phyloP scores from a whole-genome alignment of 495 filamentous ascomycete genomes.

The Penicillium ucsense region DNA sequence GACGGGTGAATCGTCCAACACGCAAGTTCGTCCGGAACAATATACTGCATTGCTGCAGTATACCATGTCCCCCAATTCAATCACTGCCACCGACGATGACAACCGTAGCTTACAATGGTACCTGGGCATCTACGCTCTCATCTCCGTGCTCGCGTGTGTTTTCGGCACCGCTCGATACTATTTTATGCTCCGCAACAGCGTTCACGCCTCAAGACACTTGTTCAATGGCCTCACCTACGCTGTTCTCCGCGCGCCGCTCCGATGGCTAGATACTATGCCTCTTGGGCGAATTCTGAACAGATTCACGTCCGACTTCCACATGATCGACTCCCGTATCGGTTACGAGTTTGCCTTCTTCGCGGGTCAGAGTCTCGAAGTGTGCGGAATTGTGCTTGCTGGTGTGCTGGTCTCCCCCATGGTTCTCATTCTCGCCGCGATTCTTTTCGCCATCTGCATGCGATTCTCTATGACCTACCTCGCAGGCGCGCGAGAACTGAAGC shows the following conservation, averaged over 20 bases:
- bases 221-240: slow-evolving; percentile 55
- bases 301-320: slow-evolving; percentile 69
- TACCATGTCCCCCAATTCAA: slow-evolving; percentile 5
- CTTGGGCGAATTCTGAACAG: slow-evolving; percentile 70
- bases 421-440: slow-evolving; percentile 14
- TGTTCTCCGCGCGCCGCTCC: slow-evolving; percentile 58
- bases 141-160: slow-evolving; percentile 48
- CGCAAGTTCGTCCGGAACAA: slow-evolving; percentile 15
- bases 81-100: slow-evolving; percentile 2
- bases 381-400: slow-evolving; percentile 25
- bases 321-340: slow-evolving; percentile 55
- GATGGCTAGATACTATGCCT: slow-evolving; percentile 77
- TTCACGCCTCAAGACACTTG: slow-evolving; percentile 53
- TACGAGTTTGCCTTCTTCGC: slow-evolving; percentile 48
- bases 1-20: slow-evolving; percentile 33
- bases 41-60: slow-evolving; percentile 11
- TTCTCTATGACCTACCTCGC: slow-evolving; percentile 52
- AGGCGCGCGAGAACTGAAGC: slow-evolving; percentile 66
- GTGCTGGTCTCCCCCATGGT: slow-evolving; percentile 24
- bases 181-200: slow-evolving; percentile 39
- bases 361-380: slow-evolving; percentile 29
- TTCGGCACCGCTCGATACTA: slow-evolving; percentile 48
- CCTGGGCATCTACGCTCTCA: slow-evolving; percentile 53
- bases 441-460: slow-evolving; percentile 39
- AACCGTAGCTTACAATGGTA: slow-evolving; percentile 42